Evolutionary conservation across 2,329 filamentous ascomycete genomes (phyloP), one percentile per base, ranked within the genome.

Genomic region (Dactylellina leptospora): DNA sequence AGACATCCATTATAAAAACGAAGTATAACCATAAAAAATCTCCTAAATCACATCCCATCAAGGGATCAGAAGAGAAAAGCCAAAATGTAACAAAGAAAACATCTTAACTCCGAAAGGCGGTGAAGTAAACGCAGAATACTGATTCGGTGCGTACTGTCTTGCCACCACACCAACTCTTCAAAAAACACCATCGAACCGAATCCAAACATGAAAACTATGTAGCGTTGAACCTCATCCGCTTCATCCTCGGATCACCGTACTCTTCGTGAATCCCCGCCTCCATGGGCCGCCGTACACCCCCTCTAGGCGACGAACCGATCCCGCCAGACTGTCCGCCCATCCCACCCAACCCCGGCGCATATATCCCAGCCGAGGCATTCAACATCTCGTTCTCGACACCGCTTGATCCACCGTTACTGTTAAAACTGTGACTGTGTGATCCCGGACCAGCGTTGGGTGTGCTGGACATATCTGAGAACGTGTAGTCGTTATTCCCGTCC

Each of bases 201-300:
- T 13, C 30, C 13, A 33, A 33, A 42, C 9, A 8, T 10, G 16
- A 42, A 42, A 4, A 16, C 9, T 42, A 42, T 30, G 66, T n/a
- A 45, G 66, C 51, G 22, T 45, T 71, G 63, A 59, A 71, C 45
- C 66, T 56, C 58, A 71, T 71, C 58, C 66, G 63, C 58, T 71
- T 71, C 51, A 70, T 70, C 42, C 66, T 50, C 25, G 66, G 38
- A 33, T 71, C 58, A 8, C 44, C 23, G 33, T 71, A 71, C 5
- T 71, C 66, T 11, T 71, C 66, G 42, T 71, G 66, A 20, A 59
- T 27, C 18, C 20, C 50, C 18, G 50, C 27, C 20, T 71, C 66
- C 9, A 71, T 48, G 25, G 45, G 66, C 16, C 66, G 27, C 22
- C 66, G 40, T 20, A 71, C 10, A 18, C 27, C 58, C 2, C 66